phyloP scores from a whole-genome alignment of 2,329 filamentous ascomycete species.

The Exophiala xenobiotica region DNA sequence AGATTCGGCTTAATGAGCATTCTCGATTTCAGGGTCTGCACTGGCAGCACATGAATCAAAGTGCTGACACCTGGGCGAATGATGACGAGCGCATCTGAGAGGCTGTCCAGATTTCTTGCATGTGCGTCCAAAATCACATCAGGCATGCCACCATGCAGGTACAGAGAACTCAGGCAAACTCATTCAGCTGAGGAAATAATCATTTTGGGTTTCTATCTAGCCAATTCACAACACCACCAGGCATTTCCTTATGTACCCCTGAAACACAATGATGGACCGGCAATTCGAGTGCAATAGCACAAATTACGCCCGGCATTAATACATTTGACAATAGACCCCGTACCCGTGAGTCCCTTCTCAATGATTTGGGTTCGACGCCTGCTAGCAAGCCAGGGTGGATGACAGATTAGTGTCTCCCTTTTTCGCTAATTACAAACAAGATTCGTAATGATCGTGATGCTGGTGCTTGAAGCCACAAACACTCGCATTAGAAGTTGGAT shows the following conservation, averaged over 20 bases:
- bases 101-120: not conserved
- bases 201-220: slow-evolving; percentile 19
- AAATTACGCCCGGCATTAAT: slow-evolving; percentile 13
- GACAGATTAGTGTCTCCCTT: not conserved
- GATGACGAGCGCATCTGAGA: not conserved
- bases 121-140: not conserved
- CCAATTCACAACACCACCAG: slow-evolving; percentile 14
- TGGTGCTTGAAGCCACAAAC: not conserved
- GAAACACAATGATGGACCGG: slow-evolving; percentile 15
- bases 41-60: not conserved
- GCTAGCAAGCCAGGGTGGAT: not conserved
- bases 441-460: slow-evolving; percentile 23
- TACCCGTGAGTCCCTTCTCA: not conserved
- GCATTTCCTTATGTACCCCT: slow-evolving; percentile 18
- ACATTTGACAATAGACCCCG: slow-evolving; percentile 3
- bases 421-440: slow-evolving; percentile 24
- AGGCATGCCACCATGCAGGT: slow-evolving; percentile 1
- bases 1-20: not conserved
- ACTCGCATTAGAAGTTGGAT: slow-evolving; percentile 46
- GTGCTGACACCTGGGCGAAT: not conserved
- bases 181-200: not conserved
- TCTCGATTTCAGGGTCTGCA: too few relatives aligned
- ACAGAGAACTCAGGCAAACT: not conserved
- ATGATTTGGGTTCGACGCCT: slow-evolving; percentile 4
- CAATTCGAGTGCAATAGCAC: slow-evolving; percentile 12